Base-by-base conservation (phyloP, 192 early-diverging fungal genomes). In the Backusella macrospora region DNA sequence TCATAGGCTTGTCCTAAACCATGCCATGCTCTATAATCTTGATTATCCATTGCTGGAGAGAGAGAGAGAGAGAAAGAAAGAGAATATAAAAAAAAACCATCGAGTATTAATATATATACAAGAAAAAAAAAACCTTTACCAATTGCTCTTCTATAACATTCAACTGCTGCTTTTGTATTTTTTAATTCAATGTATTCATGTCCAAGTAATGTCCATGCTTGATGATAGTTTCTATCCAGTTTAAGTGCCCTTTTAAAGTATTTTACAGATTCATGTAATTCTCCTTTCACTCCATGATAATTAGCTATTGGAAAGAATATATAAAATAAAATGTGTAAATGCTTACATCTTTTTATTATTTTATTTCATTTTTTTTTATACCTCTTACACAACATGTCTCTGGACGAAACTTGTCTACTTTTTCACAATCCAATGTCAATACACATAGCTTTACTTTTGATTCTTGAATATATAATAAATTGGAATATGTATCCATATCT, bases 151-250 rank as follows among this genome's bases (percentile, higher is more conserved):
- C 93, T 84, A 73, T 98, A 98, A 7, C 93, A 91, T 76, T 97
- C 94, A 6, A 97, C 87, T 0, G 96, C 98, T 5, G 93, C 94
- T 37, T 93, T 84, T 0, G 91, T 89, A 73, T 96, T 96, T 69
- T 96, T 96, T 74, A 96, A 72, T 77, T 99, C 96, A 40, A 99
- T 82, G 72, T 95, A 98, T 79, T 97, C 95, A 75, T 98, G 96
- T 2, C 96, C 98, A 85, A 99, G 85, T 69, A 99, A 84, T 1
- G 94, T 96, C 93, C 96, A 97, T 1, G 94, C 94, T 4, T 90
- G 80, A 26, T 89, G 76, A 72, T 94, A 95, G 65, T 84, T 84
- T 14, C 86, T 82, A 75, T 96, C 88, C 63, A 99, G 85, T 80
- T 93, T 85, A 13, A 97, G 73, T 0, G 96, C 96, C 7, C 91